Evolutionary conservation across 1,284 basidiomycete genomes (phyloP), one percentile per base, ranked within the genome.

Genomic region (Rhodotorula mucilaginosa): DNA sequence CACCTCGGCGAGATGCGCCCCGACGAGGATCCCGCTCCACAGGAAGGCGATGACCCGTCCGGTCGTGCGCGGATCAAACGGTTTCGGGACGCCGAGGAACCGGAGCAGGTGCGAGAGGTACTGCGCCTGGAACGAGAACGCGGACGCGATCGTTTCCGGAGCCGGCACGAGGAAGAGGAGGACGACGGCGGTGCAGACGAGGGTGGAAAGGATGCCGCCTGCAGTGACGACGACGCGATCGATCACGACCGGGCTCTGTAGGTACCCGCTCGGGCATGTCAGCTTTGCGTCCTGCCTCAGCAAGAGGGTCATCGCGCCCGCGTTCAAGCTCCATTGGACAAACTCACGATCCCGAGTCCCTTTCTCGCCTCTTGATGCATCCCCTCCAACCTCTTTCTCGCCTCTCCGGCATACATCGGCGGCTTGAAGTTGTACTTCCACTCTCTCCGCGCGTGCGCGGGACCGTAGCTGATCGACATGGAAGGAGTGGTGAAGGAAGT

Each of bases 391-490:
- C 72, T 39, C 46, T 63, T 68, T 54, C 72, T 51, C 61, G 72
- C 72, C 59, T 74, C 57, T 0, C 72, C 72, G 3, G 72, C 59
- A 6, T 44, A 18, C 69, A 74, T 71, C 31, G 64, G 64, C 48
- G 72, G 72, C 26, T 62, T 34, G 19, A 69, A 74, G 62, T 46
- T 44, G 19, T 39, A 60, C 47, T 31, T 56, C 56, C 60, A 64
- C 29, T 64, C 63, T 13, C 23, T 49, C 34, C 72, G 58, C n/a
- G 44, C 12, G 2, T 21, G 23, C 2, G 12, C 48, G 2, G 60
- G 61, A 0, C 72, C 72, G 39, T 74, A 69, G 34, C 61, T 51
- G 44, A 74, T 64, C 12, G 23, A 58, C 72, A 74, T 74, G 2
- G 19, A 10, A 18, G 60, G 48, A 2, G 64, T 62, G 3, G 58